Evolutionary conservation across 306 rosid genomes (phyloP).

Genomic region (Lablab purpureus): DNA sequence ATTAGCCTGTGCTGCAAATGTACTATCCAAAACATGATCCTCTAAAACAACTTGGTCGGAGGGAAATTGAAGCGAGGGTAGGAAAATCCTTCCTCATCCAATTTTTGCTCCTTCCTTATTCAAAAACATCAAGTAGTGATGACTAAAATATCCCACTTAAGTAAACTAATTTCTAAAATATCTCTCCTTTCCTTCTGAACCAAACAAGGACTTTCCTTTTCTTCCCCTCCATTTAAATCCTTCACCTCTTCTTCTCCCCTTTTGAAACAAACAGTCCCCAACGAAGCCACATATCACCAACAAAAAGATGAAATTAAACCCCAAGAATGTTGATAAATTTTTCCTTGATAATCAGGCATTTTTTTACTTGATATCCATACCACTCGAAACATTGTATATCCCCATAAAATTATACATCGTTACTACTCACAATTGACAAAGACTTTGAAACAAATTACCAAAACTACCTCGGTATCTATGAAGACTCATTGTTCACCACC

Average conservation of each 20-base stretch:
- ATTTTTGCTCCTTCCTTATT: too few species aligned
- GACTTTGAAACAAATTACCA: too few species aligned
- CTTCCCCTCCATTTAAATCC: too few species aligned
- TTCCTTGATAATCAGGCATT: neutral
- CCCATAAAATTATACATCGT: neutral
- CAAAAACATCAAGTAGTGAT: too few species aligned
- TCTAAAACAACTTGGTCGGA: neutral
- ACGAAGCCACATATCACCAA: conserved; percentile 8
- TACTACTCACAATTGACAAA: neutral
- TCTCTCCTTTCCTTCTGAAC: too few species aligned
- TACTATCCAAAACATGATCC: neutral
- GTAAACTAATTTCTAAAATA: too few species aligned
- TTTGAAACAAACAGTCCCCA: too few species aligned
- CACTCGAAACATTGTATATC: neutral
- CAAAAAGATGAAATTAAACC: neutral
- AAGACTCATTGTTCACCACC: neutral
- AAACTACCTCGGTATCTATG: neutral
- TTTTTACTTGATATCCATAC: neutral
- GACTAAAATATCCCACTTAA: too few species aligned
- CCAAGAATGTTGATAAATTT: conserved; percentile 5
- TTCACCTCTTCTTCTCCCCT: too few species aligned
- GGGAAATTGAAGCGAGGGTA: too few species aligned
- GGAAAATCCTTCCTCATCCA: too few species aligned
- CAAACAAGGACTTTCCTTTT: too few species aligned
- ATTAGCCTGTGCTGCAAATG: neutral